Evolutionary conservation across 2,329 filamentous ascomycete genomes (phyloP).

Genomic region (Colletotrichum phormii): DNA sequence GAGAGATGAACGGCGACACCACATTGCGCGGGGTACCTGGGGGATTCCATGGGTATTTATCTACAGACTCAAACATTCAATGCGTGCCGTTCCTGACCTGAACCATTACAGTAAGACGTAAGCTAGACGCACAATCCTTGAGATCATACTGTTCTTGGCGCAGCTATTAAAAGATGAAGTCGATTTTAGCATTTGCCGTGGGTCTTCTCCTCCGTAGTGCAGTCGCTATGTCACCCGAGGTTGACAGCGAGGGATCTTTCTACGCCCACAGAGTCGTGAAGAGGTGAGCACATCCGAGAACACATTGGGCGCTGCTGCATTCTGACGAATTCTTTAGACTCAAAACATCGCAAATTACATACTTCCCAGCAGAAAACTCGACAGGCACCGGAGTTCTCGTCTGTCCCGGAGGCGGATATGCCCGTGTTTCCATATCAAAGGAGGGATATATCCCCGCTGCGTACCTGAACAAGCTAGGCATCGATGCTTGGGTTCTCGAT

Average conservation of each 20-base stretch:
- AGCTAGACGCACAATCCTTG: too few relatives aligned
- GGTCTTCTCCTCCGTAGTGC: not conserved
- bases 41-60: not conserved
- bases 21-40: not conserved
- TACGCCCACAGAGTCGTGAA: not conserved
- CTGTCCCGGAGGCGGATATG: constrained; percentile 38
- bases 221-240: not conserved
- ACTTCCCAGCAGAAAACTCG: constrained; percentile 25
- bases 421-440: constrained; percentile 29
- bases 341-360: constrained; percentile 23
- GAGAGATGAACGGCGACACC: not conserved
- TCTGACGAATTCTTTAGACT: constrained; percentile 13
- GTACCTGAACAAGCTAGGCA: constrained; percentile 36
- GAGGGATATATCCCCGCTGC: constrained; percentile 36
- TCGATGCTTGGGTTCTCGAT: constrained; percentile 40
- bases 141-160: not conserved
- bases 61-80: not conserved
- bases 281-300: not conserved
- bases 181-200: not conserved
- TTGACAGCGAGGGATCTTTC: too few relatives aligned
- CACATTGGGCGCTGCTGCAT: not conserved
- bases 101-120: not conserved
- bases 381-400: constrained; percentile 38
- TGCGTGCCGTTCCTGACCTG: not conserved
- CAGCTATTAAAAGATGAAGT: constrained; percentile 7